Conservation (phyloP, 202 grass and related monocot species). For the Tripidium arundinaceum region DNA sequence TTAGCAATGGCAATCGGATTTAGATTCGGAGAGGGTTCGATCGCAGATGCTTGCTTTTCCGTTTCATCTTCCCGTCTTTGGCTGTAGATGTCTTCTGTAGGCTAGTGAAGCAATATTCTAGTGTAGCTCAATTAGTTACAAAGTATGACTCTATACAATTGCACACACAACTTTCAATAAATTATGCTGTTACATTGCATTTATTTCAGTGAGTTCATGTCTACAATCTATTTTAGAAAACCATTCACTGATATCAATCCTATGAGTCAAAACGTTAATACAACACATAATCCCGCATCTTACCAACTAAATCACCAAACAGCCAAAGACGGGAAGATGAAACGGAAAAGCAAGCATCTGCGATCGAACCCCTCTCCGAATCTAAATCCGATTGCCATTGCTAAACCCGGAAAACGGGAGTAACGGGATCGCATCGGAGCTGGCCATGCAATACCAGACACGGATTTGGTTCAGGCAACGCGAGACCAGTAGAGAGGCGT, state of each 20-base stretch:
- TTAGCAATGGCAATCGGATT: conserved; percentile 44
- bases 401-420: not conserved
- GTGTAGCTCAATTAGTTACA: conserved; percentile 85
- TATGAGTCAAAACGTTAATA: conserved; percentile 30
- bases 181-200: conserved; percentile 16
- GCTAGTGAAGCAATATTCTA: conserved; percentile 93
- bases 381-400: conserved; percentile 42
- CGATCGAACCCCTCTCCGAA: conserved; percentile 22
- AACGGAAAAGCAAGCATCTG: not conserved
- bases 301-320: conserved; percentile 46
- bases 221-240: conserved; percentile 14
- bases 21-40: conserved; percentile 20
- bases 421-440: conserved; percentile 32
- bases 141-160: conserved; percentile 57
- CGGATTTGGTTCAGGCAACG: conserved; percentile 32
- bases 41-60: conserved; percentile 17
- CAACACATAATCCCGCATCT: conserved; percentile 26
- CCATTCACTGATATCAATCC: conserved; percentile 12
- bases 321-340: conserved; percentile 43
- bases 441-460: not conserved
- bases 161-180: not conserved
- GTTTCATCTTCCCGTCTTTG: not conserved
- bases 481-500: not conserved
- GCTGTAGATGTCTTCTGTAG: conserved; percentile 97
- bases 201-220: conserved; percentile 34